Conservation (phyloP, 1,139 yeast genomes). For the Taphrina deformans region DNA sequence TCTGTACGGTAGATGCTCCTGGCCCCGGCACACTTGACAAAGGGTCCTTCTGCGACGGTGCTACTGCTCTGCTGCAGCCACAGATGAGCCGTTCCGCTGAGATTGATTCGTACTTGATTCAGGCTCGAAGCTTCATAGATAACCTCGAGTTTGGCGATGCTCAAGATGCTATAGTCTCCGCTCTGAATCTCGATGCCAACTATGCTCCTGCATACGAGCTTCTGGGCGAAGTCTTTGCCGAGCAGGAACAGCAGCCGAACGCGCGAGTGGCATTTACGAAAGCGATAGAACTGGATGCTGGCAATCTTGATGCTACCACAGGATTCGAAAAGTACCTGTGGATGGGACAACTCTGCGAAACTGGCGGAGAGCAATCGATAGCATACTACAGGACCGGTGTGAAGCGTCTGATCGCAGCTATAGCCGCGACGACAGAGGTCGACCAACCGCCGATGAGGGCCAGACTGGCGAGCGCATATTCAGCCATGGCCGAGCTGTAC, state of each 20-base stretch:
- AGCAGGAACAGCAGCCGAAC: conserved; percentile 26
- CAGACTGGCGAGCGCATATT: conserved; percentile 70
- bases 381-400: conserved; percentile 66
- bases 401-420: conserved; percentile 50
- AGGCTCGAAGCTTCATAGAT: conserved; percentile 16
- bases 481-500: conserved; percentile 93
- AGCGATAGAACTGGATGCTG: conserved; percentile 53
- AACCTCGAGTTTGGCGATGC: conserved; percentile 21
- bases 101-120: conserved; percentile 13
- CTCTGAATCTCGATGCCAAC: conserved; percentile 16
- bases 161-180: conserved; percentile 15
- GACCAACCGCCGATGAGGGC: conserved; percentile 49
- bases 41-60: no score
- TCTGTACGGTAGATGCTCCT: no score
- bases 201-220: conserved; percentile 30
- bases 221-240: conserved; percentile 32
- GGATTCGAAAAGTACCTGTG: conserved; percentile 78
- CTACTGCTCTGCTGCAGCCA: no score
- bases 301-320: conserved; percentile 42
- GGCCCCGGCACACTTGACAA: no score
- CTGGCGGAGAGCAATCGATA: conserved; percentile 79
- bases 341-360: conserved; percentile 69
- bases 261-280: conserved; percentile 28
- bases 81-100: not conserved
- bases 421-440: conserved; percentile 42